phyloP scores from a whole-genome alignment of 1,139 yeast species.

The Citeromyces siamensis region DNA sequence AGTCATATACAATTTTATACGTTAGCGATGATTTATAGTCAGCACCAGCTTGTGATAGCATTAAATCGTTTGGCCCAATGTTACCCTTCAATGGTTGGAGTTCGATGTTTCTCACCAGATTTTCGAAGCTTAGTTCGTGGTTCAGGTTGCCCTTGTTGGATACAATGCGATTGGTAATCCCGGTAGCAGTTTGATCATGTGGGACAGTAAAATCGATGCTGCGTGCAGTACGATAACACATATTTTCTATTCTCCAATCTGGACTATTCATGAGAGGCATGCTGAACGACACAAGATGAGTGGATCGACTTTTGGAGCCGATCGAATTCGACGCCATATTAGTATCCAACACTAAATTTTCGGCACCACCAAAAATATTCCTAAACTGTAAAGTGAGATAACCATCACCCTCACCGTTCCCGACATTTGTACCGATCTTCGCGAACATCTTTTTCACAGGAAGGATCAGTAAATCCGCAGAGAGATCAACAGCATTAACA shows the following conservation, averaged over 20 bases:
- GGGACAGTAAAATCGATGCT: slow-evolving; percentile 55
- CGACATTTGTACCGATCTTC: slow-evolving; percentile 87
- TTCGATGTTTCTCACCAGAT: slow-evolving; percentile 45
- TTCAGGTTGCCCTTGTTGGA: slow-evolving; percentile 18
- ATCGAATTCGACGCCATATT: slow-evolving; percentile 30
- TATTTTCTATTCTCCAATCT: slow-evolving; percentile 39
- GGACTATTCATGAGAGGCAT: slow-evolving; percentile 49
- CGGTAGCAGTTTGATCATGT: slow-evolving; percentile 48
- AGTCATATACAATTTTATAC: slow-evolving; percentile 39
- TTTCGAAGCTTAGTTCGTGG: slow-evolving; percentile 57
- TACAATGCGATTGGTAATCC: slow-evolving; percentile 39
- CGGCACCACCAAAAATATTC: slow-evolving; percentile 87
- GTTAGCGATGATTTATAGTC: slow-evolving; percentile 45
- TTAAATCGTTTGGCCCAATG: slow-evolving; percentile 17
- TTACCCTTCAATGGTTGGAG: slow-evolving; percentile 16
- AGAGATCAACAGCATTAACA: slow-evolving; percentile 25
- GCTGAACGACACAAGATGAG: slow-evolving; percentile 50
- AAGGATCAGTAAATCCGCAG: slow-evolving; percentile 41
- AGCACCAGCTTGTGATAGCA: slow-evolving; percentile 39
- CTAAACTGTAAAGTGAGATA: slow-evolving; percentile 65
- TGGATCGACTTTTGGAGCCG: slow-evolving; percentile 72
- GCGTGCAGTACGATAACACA: slow-evolving; percentile 45
- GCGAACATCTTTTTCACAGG: slow-evolving; percentile 64
- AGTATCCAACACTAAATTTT: slow-evolving; percentile 64
- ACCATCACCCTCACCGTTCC: slow-evolving; percentile 94